Percentiles rank a stretch among this genome's conserved stretches.
Evolutionary conservation across 2,329 filamentous ascomycete genomes (phyloP).

Genomic region (Clonostachys sp.): DNA sequence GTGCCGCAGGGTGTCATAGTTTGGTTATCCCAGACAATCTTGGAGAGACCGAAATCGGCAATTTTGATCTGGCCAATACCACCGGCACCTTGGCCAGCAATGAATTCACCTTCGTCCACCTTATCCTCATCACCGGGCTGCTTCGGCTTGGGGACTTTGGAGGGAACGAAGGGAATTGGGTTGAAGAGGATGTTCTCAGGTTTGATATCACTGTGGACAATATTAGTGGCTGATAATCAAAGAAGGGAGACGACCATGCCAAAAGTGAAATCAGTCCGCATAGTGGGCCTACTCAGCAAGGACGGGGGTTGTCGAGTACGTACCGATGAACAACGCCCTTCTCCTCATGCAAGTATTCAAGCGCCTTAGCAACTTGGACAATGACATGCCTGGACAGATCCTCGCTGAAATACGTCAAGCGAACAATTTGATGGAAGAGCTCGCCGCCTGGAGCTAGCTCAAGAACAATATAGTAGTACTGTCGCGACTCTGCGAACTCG

Average conservation of each 20-base stretch:
- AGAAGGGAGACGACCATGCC: no score
- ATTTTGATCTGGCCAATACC: constrained; percentile 96
- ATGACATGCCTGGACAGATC: constrained; percentile 94
- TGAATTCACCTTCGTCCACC: constrained; percentile 91
- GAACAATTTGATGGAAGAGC: constrained; percentile 96
- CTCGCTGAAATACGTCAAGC: constrained; percentile 97
- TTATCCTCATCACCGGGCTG: constrained; percentile 94
- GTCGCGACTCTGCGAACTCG: constrained; percentile 86
- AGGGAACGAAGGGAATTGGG: constrained; percentile 76
- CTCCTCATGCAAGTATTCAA: constrained; percentile 92
- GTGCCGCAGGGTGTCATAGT: constrained; percentile 99
- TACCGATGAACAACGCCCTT: constrained; percentile 96
- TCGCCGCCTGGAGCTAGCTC: constrained; percentile 94
- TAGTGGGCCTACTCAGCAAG: constrained; percentile 6
- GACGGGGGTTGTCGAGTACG: constrained; percentile 20
- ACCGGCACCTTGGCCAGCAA: constrained; percentile 74
- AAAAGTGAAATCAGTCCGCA: constrained; percentile 12
- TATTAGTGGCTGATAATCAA: background rate
- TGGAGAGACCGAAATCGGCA: constrained; percentile 94
- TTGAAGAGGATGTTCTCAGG: constrained; percentile 96
- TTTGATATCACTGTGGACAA: constrained; percentile 77
- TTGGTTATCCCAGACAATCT: constrained; percentile 96
- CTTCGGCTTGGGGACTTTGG: constrained; percentile 74
- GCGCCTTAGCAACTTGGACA: constrained; percentile 85
- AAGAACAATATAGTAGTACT: constrained; percentile 97